Evolutionary conservation across 1,284 basidiomycete species (phyloP), one percentile per base, ranked within the genome.

Genomic region (Ganoderma leucocontextum): DNA sequence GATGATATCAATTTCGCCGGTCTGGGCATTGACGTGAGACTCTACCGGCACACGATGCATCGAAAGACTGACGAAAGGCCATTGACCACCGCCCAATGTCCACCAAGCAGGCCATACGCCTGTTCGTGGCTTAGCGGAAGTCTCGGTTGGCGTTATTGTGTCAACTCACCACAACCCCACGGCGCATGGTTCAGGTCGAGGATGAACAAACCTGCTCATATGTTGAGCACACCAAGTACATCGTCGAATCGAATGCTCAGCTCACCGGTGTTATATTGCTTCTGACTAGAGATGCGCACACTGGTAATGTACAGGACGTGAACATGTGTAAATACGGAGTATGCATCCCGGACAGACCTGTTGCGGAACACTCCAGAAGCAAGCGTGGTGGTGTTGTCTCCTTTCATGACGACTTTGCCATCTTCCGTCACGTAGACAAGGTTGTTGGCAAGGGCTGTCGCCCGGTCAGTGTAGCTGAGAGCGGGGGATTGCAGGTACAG

Each of bases 1-100:
- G 25, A 94, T 85, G 63, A 95, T 91, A 79, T 95, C 93, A 47
- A 95, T 92, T 80, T 95, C 93, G 7, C 93, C 93, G 7, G 82
- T 81, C 89, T 91, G 70, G 52, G 53, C 0, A 25, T 42, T 38
- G 25, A 67, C 64, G 72, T 62, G 62, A 57, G 63, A 17, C 6
- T 22, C 39, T n/a, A 19, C 5, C 62, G 4, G 55, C 17, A n/a
- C 2, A 12, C 13, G 58, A 44, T 39, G 42, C 25, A 57, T 33
- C 41, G 35, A 7, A 29, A 17, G 79, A 72, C 76, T 71, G 62
- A 89, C 89, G 60, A 79, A 78, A 9, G 90, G 90, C 86, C 88
- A 89, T 57, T 82, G 79, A 57, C 84, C 85, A 59, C 83, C 82
- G 4, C 85, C 86, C 66, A 90, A 76, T 3, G 87, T 88, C 87